phyloP scores from a whole-genome alignment of 345 rosid genomes.

The Reutealis trisperma region DNA sequence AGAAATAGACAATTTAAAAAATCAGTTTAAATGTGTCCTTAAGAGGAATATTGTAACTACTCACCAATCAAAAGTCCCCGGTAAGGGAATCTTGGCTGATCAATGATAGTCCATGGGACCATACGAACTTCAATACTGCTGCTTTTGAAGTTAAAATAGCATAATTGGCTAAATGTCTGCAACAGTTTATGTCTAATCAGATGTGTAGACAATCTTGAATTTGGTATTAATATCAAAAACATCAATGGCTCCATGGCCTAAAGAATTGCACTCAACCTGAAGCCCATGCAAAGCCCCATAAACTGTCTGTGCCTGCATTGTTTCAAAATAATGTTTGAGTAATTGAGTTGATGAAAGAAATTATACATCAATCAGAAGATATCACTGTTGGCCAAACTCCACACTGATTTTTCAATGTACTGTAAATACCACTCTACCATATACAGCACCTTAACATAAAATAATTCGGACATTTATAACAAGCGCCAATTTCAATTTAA shows the following conservation, averaged over 20 bases:
- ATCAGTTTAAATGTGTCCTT: neutral
- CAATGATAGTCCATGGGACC: conserved; percentile 66
- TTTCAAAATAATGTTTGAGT: conserved; percentile 8
- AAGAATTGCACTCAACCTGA: conserved; percentile 45
- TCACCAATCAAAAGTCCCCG: conserved; percentile 77
- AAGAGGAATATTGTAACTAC: conserved; percentile 6
- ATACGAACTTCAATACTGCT: conserved; percentile 45
- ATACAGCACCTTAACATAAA: neutral
- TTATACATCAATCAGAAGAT: neutral
- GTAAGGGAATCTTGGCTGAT: conserved; percentile 66
- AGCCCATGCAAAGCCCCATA: conserved; percentile 80
- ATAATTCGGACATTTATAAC: neutral
- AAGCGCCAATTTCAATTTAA: neutral
- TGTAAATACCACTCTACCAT: neutral
- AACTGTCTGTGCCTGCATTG: conserved; percentile 59
- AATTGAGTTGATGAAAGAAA: conserved; percentile 14
- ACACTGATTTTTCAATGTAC: neutral
- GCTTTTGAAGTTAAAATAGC: conserved; percentile 49
- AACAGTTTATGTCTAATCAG: conserved; percentile 17
- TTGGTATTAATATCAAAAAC: neutral
- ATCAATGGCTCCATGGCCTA: conserved; percentile 3
- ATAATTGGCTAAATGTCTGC: conserved; percentile 81
- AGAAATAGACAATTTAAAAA: neutral
- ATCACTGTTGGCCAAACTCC: neutral
- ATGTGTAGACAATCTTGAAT: conserved; percentile 12